Percentiles rank a stretch among this genome's conserved stretches.
Evolutionary conservation across 495 filamentous ascomycete species (phyloP).

Genomic region (Neohortaea acidophila): DNA sequence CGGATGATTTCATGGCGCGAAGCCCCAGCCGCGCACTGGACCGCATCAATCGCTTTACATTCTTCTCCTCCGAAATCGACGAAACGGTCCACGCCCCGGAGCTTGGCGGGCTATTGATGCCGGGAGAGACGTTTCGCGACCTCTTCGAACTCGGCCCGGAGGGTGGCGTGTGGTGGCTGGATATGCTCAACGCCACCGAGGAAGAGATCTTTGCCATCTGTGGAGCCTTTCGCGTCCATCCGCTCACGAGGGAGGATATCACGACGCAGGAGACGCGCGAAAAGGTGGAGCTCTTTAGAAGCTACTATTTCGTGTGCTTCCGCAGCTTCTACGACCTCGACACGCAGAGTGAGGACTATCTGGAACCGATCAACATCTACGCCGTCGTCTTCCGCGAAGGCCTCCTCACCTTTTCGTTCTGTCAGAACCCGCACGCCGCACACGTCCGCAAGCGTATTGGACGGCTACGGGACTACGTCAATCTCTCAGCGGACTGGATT

Average conservation of each 20-base stretch:
- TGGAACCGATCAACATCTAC: slow-evolving; percentile 89
- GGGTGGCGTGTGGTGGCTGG: slow-evolving; percentile 85
- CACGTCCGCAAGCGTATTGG: slow-evolving; percentile 87
- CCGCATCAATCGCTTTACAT: slow-evolving; percentile 51
- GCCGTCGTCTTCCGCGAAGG: slow-evolving; percentile 95
- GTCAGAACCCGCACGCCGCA: slow-evolving; percentile 63
- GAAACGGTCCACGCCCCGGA: slow-evolving; percentile 80
- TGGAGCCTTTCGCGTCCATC: slow-evolving; percentile 84
- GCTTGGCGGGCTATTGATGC: slow-evolving; percentile 70
- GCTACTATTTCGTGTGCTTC: slow-evolving; percentile 97
- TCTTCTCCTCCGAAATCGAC: slow-evolving; percentile 88
- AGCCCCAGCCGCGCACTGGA: slow-evolving; percentile 4
- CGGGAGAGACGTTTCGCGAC: slow-evolving; percentile 74
- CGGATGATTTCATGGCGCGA: slow-evolving; percentile 19
- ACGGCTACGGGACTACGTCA: slow-evolving; percentile 81
- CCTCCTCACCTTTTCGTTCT: slow-evolving; percentile 83
- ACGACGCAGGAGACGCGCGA: slow-evolving; percentile 84
- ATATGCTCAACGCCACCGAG: slow-evolving; percentile 77
- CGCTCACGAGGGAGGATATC: slow-evolving; percentile 88
- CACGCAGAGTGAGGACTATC: slow-evolving; percentile 55
- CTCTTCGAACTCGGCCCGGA: slow-evolving; percentile 69
- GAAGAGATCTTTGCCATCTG: slow-evolving; percentile 80
- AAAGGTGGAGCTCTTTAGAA: slow-evolving; percentile 93
- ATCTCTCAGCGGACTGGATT: slow-evolving; percentile 90
- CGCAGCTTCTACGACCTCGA: slow-evolving; percentile 78